Base-by-base conservation (phyloP, 2,329 filamentous ascomycete species). In the Apiospora koreana region DNA sequence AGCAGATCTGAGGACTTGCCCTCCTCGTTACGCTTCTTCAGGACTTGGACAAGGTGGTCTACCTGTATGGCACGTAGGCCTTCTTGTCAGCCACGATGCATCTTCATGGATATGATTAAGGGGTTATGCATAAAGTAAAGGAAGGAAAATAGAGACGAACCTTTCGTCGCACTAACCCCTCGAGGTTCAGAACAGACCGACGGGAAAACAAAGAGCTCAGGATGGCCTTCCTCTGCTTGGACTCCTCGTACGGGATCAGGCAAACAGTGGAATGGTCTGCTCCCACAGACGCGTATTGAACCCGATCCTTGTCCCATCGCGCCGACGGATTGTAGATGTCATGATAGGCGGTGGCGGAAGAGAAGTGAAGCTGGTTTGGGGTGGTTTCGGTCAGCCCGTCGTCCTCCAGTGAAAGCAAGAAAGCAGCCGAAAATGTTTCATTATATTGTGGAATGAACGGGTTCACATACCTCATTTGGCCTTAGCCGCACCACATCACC, bases 281-380 rank as follows among this genome's bases (percentile, higher is more conserved):
- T 31, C 66, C 66, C 3, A 68, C 45, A 46, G 43, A 50, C 23
- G 23, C 43, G 45, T 68, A 68, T n/a, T 50, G 45, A n/a, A 68
- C 66, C 3, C 43, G 66, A 35, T 68, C 66, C 66, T 68, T 68
- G 45, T 68, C 66, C 66, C 66, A 68, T 21, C 66, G 43, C 45
- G 45, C 28, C 9, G 43, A 25, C 18, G 43, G 43, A 21, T 68
- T 68, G 66, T 68, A 68, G 45, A 68, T 68, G 14, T 68, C 66
- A 42, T 50, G 31, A 7, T 38, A 68, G 3, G 66, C 66, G 1
- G 25, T 18, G n/a, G 66, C 43, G 43, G 66, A 68, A 9, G 66
- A 68, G 35, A 68, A 68, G 66, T 68, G 45, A 12, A 68, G 35
- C 45, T 66, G 21, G 35, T 35, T 35, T 35, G 35, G 3, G 35